These are phyloP conservation scores for Calonectria pseudoreteaudii DNA, from an alignment of 2,329 filamentous ascomycete genomes.

Conservation along the genomic window DNA sequence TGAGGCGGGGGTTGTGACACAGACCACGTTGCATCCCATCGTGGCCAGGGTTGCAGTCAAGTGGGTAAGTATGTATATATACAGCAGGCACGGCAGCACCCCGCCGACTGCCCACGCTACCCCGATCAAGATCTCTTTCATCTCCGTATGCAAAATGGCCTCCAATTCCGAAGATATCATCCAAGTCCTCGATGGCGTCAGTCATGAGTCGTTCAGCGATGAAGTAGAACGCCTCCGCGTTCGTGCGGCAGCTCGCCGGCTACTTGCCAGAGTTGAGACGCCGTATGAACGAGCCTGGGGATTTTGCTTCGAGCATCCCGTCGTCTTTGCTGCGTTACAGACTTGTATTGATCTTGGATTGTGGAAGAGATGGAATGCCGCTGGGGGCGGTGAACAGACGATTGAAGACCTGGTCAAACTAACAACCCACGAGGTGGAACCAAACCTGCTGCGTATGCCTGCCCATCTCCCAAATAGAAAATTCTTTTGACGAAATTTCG, in stretches of 20 bases:
- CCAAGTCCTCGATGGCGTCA: constrained; percentile 18
- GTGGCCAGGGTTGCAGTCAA: not conserved
- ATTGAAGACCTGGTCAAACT: constrained; percentile 30
- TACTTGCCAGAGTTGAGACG: constrained; percentile 25
- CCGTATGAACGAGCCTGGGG: constrained; percentile 36
- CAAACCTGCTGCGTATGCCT: constrained; percentile 25
- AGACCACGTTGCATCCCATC: not conserved
- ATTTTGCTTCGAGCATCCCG: constrained; percentile 31
- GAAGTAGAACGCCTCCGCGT: constrained; percentile 35
- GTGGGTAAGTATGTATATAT: constrained; percentile 4
- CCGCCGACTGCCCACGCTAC: not conserved
- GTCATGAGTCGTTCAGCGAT: constrained; percentile 3
- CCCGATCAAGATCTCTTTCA: not conserved
- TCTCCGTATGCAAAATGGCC: not conserved
- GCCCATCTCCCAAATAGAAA: not conserved
- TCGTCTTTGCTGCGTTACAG: constrained; percentile 30
- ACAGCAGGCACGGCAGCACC: not conserved
- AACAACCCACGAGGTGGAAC: constrained; percentile 13
- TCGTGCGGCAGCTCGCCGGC: constrained; percentile 23
- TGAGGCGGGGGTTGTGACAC: not conserved
- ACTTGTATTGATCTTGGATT: constrained; percentile 27
- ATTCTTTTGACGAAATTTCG: not conserved
- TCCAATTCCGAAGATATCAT: constrained; percentile 17
- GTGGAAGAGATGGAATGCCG: constrained; percentile 27
- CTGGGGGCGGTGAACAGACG: constrained; percentile 22